Evolutionary conservation across 169 alveolate genomes (phyloP), one percentile per base, ranked within the genome.

Genomic region (Plasmodium billcollinsi): DNA sequence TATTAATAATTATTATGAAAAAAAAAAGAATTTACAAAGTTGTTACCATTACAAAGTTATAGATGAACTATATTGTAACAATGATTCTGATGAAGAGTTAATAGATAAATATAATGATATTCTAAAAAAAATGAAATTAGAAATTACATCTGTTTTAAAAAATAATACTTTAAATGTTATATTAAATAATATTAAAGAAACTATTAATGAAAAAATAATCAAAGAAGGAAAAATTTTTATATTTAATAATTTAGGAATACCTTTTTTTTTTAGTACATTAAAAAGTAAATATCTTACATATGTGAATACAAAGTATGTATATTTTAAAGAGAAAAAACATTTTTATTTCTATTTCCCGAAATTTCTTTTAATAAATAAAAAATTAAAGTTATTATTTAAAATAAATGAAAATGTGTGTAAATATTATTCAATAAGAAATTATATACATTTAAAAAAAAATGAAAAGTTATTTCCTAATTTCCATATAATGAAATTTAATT

Each of bases 341-440:
- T 50, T 78, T 78, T 65, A 49, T 66, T 78, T 78, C 65, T 45
- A 65, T 15, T 78, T 78, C 3, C 89, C 89, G 0, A 78, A 78
- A 52, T 78, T 78, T n/a, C 24, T 78, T 7, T 29, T 78, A 47
- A 50, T 78, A 45, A 59, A 52, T n/a, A 49, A 14, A 43, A 52
- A 67, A 9, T 15, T 65, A 26, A 18, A 65, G 2, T 24, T 78
- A 39, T 7, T 78, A 21, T 71, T 78, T 0, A 78, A 78, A 58
- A 15, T 39, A 21, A 61, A 47, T 29, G 70, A 52, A 49, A 70
- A 66, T 1, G 1, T 78, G n/a, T 33, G 26, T 14, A 54, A 66
- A 66, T 78, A 78, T 45, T 7, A 67, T 3, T 21, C 78, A 2
- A 26, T 66, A 0, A 29, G 76, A 58, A 78, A 66, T 45, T 78